Evolutionary conservation across 352 stramenopile genomes (phyloP).

Genomic region (Plasmopara muralis): DNA sequence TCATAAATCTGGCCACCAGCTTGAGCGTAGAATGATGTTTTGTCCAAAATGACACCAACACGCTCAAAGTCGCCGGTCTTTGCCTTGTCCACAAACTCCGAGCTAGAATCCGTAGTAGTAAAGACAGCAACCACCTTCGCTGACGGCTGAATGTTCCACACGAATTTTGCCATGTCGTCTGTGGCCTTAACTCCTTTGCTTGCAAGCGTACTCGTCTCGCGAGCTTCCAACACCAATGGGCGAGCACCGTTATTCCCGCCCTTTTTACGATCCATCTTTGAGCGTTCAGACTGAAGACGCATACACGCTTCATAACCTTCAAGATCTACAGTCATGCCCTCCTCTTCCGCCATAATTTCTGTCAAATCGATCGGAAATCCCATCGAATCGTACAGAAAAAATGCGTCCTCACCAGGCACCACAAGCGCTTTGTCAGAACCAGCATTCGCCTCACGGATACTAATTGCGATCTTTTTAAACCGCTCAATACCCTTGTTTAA

Average conservation of each 20-base stretch:
- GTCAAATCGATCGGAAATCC: conserved; percentile 99
- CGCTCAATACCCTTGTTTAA: conserved; percentile 91
- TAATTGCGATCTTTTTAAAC: conserved; percentile 84
- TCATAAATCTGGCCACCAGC: conserved; percentile 96
- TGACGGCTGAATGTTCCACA: conserved; percentile 76
- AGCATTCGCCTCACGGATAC: conserved; percentile 53
- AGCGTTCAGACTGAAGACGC: conserved; percentile 81
- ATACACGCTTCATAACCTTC: conserved; percentile 93
- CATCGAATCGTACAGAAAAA: conserved; percentile 99
- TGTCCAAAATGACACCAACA: conserved; percentile 96
- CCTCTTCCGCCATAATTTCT: conserved; percentile 95
- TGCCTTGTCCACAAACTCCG: conserved; percentile 73
- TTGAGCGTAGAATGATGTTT: conserved; percentile 98
- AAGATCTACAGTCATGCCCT: conserved; percentile 90
- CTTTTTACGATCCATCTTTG: conserved; percentile 87
- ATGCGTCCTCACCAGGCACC: conserved; percentile 92
- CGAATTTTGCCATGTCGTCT: conserved; percentile 93
- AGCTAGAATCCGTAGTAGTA: conserved; percentile 85
- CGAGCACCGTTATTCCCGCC: conserved; percentile 58
- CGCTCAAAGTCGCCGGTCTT: conserved; percentile 74
- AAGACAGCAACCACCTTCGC: conserved; percentile 92
- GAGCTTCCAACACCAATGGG: conserved; percentile 90
- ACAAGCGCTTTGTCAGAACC: conserved; percentile 54
- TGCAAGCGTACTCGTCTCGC: conserved; percentile 89
- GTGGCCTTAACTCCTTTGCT: conserved; percentile 81